These are phyloP conservation scores for Rhodotorula sp. DNA, from an alignment of 1,284 basidiomycete genomes.

Conservation along the genomic window DNA sequence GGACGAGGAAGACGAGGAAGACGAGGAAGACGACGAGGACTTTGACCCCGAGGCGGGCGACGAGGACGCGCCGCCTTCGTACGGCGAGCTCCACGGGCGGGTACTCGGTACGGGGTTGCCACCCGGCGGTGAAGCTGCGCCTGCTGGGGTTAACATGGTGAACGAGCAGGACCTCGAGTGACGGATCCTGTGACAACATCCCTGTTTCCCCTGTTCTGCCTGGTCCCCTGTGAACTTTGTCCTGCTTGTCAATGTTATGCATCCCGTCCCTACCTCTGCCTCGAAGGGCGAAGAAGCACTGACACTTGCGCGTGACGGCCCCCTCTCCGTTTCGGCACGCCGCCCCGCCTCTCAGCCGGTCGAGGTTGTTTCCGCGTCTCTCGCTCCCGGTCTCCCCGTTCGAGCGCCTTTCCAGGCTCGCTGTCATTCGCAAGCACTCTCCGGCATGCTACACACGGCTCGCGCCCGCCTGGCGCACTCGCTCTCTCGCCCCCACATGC, in stretches of 20 bases:
- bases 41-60: background rate
- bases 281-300: background rate
- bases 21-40: background rate
- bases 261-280: background rate
- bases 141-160: constrained; percentile 22
- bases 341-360: background rate
- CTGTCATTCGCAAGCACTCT: background rate
- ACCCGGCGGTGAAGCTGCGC: background rate
- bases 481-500: background rate
- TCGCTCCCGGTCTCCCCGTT: background rate
- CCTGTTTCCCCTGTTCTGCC: background rate
- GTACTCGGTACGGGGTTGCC: constrained; percentile 31
- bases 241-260: constrained; percentile 2
- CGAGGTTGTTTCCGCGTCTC: background rate
- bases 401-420: background rate
- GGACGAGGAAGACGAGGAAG: constrained; percentile 3
- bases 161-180: constrained; percentile 21
- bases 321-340: background rate
- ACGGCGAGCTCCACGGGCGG: constrained; percentile 24
- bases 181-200: background rate
- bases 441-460: background rate
- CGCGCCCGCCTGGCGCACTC: background rate
- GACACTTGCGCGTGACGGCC: background rate
- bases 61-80: constrained; percentile 20
- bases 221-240: background rate